Percentiles rank a stretch among this genome's conserved stretches.
Evolutionary conservation across 2,329 filamentous ascomycete genomes (phyloP).

Genomic region (Colletotrichum salicis): DNA sequence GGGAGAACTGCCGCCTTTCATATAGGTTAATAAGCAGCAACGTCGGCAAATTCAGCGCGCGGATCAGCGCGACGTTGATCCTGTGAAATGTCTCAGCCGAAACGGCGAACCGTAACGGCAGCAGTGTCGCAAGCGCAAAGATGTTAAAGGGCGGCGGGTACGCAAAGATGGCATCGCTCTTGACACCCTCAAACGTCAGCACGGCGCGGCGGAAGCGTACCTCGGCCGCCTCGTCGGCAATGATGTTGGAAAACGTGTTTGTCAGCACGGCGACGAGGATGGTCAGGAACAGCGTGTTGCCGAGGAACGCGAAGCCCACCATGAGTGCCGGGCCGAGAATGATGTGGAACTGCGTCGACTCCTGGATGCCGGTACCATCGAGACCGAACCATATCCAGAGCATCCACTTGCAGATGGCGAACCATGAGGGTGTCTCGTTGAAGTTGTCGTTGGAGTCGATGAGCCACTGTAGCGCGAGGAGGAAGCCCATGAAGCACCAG

Average conservation of each 20-base stretch:
- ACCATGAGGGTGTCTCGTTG: constrained; percentile 49
- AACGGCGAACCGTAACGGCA: constrained; percentile 73
- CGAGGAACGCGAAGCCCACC: constrained; percentile 78
- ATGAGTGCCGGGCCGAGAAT: constrained; percentile 75
- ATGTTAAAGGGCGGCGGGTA: constrained; percentile 79
- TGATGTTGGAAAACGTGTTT: constrained; percentile 77
- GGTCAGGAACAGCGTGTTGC: constrained; percentile 79
- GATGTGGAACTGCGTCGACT: constrained; percentile 69
- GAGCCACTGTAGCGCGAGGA: constrained; percentile 77
- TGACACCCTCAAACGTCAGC: constrained; percentile 79
- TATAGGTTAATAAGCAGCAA: constrained; percentile 70
- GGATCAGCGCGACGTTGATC: constrained; percentile 74
- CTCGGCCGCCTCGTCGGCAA: constrained; percentile 75
- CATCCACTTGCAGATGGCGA: constrained; percentile 79
- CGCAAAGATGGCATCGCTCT: constrained; percentile 76
- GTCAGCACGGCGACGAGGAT: constrained; percentile 79
- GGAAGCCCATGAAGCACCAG: constrained; percentile 77
- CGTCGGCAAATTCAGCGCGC: constrained; percentile 71
- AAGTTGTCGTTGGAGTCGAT: constrained; percentile 40
- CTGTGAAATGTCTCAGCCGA: constrained; percentile 75
- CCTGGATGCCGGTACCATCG: constrained; percentile 67
- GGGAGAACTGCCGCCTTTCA: constrained; percentile 62
- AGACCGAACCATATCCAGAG: constrained; percentile 84
- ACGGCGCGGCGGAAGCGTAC: constrained; percentile 78
- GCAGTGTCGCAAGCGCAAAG: constrained; percentile 68